Evolutionary conservation across 441 rosid genomes (phyloP), one percentile per base, ranked within the genome.

Genomic region (Brassica hybrid): DNA sequence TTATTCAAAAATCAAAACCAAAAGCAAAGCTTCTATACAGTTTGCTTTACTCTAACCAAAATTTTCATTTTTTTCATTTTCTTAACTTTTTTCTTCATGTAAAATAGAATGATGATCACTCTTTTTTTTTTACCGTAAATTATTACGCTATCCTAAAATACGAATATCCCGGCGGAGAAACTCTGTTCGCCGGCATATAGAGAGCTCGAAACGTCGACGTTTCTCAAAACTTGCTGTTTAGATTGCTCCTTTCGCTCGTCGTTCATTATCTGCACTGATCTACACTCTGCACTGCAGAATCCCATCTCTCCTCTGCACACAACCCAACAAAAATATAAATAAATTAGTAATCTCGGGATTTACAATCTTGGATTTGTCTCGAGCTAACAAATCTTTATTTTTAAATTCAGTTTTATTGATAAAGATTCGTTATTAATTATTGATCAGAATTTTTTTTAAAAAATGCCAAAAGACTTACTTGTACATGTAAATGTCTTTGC

Each of bases 401-500:
- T 38, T 38, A 9, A 38, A 38, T 38, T 38, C 43, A 38, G 43
- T 32, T 13, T 23, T 2, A 2, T 12, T 23, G 3, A 60, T 13
- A 13, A 25, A 60, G 5, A 60, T 25, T 54, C 3, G 58, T 52
- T 52, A 14, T 52, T 7, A 16, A 52, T 48, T 13, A 48, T 11
- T 41, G n/a, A 48, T 48, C 54, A 2, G 12, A 38, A 9, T n/a
- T n/a, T n/a, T n/a, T n/a, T n/a, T 38, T 38, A 2, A 2, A 36
- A 38, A n/a, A 48, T 48, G 16, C 54, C 17, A n/a, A 48, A 14
- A 6, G 41, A 23, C 57, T 69, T 82, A 91, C 94, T 89, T 88
- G 91, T 91, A 91, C 85, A 91, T 91, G 86, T 86, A 91, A 21
- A 91, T 88, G 77, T 90, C 93, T 80, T 75, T 81, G 70, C 89